Evolutionary conservation across 1,139 yeast genomes (phyloP), one percentile per base, ranked within the genome.

Genomic region (Yamadazyma sp.): DNA sequence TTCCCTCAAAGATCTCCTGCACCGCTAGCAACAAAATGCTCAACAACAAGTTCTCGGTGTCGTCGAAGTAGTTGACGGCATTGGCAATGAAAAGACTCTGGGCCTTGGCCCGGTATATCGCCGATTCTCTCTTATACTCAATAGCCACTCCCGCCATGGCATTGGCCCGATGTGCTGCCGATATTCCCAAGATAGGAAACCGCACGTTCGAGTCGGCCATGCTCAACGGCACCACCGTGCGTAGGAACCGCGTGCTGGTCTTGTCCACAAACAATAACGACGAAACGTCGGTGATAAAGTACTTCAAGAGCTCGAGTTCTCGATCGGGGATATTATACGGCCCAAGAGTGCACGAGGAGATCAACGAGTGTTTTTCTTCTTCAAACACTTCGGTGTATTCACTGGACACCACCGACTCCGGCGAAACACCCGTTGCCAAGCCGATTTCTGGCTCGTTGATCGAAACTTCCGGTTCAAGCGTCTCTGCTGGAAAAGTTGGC

Each of bases 1-100:
- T 43, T 6, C 57, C 57, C 39, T 53, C 54, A 28, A 53, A 44
- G 15, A 53, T 46, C 29, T 53, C 57, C 33, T 48, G 49, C 10
- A 52, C 38, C n/a, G 53, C 47, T 21, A 48, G 31, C 15, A 53
- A 35, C 11, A 53, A 39, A 4, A 53, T 43, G 31, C 53, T 41
- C 10, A 53, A 34, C 2, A 53, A 38, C 6, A 44, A 31, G 28
- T 43, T 48, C 23, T 51, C 53, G 2, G 46, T 33, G 31, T 43
- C 42, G 12, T 39, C 29, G 18, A 41, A 40, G 30, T 39, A 48
- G 34, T 41, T 45, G 4, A 48, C 38, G 14, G 39, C 30, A 30
- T 37, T 35, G 9, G 40, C 46, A n/a, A 48, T 40, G 14, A 52
- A 44, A 10, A 43, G 23, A 20, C 42, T 38, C 36, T 50, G 54